Conservation (phyloP, 192 early-diverging fungal species). For the Entomortierella beljakovae region DNA sequence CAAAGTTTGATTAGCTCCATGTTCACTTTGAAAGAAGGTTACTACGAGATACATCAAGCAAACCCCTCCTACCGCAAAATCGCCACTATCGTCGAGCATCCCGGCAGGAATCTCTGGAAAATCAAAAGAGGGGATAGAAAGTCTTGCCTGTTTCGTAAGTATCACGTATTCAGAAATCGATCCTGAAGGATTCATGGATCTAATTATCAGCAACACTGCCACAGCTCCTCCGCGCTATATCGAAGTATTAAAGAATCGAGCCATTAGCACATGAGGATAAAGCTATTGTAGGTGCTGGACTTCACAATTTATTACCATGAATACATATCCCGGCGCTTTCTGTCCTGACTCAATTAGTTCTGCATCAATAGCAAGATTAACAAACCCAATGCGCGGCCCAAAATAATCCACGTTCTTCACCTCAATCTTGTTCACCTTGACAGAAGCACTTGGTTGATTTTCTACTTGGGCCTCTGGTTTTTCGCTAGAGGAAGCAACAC, state of each 20-base stretch:
- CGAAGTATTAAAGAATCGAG: neutral
- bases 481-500: neutral
- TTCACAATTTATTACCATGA: too few relatives aligned
- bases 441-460: conserved; percentile 15
- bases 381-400: conserved; percentile 74
- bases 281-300: too few relatives aligned
- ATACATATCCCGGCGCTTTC: conserved; percentile 78
- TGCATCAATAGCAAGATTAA: conserved; percentile 76
- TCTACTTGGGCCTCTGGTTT: neutral
- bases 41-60: neutral
- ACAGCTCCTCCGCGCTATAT: conserved; percentile 77
- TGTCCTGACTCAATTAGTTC: conserved; percentile 59
- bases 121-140: conserved; percentile 70
- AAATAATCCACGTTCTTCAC: conserved; percentile 85
- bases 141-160: conserved; percentile 79
- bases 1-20: neutral
- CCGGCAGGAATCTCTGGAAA: conserved; percentile 83
- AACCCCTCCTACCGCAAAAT: conserved; percentile 62
- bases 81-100: conserved; percentile 82
- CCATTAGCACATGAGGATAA: neutral
- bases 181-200: conserved; percentile 36
- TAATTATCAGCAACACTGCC: conserved; percentile 75
- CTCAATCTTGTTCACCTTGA: conserved; percentile 63
- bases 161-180: conserved; percentile 64
- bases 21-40: neutral